These are phyloP conservation scores for Zizania latifolia DNA, from an alignment of 176 grass and related monocot genomes.

Conservation along the genomic window DNA sequence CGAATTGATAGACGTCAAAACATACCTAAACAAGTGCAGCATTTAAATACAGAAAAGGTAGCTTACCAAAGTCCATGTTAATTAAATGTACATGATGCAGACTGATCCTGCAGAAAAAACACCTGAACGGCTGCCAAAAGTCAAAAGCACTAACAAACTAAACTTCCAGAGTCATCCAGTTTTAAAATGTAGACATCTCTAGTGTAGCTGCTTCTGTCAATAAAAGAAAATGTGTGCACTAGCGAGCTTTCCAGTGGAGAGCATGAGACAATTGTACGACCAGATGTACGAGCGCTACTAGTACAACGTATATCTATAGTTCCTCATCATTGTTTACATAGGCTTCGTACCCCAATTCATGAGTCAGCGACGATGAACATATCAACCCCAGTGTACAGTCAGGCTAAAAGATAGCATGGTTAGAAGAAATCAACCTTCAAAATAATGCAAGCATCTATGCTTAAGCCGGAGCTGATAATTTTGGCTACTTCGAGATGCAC, in stretches of 20 bases:
- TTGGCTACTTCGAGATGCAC: neutral
- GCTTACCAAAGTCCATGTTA: neutral
- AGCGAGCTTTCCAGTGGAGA: neutral
- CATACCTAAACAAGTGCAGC: neutral
- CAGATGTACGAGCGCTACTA: neutral
- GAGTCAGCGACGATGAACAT: neutral
- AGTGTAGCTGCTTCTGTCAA: neutral
- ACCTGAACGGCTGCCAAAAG: neutral
- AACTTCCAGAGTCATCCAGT: neutral
- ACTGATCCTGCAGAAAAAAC: neutral
- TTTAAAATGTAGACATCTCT: neutral
- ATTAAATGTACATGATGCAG: neutral
- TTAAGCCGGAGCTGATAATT: conserved; percentile 18
- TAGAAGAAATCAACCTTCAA: conserved; percentile 29
- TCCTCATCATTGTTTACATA: neutral
- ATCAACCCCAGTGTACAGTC: conserved; percentile 20
- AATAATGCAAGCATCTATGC: conserved; percentile 20
- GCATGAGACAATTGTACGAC: neutral
- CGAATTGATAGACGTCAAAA: too few species aligned
- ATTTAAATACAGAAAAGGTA: neutral
- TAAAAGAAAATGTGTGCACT: neutral
- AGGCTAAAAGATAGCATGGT: conserved; percentile 21
- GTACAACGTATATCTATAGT: neutral
- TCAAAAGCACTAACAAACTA: neutral
- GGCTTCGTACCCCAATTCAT: neutral